Percentiles rank a stretch among this genome's conserved stretches.
phyloP scores from a whole-genome alignment of 805 yeast genomes.

The Ogataea sp. region DNA sequence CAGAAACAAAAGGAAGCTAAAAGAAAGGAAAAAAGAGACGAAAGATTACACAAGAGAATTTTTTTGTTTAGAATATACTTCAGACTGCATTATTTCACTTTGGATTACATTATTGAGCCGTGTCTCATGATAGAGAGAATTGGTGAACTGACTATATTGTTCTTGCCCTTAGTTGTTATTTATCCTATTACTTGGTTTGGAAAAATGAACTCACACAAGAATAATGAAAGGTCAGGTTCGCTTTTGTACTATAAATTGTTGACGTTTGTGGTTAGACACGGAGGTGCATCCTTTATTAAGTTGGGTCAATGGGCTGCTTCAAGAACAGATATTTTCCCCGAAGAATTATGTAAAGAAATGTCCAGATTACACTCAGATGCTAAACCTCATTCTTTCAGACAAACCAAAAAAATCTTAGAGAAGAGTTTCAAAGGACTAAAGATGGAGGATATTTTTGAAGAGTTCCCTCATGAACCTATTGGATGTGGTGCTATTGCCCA shows the following conservation, averaged over 20 bases:
- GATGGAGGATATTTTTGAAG: slow-evolving; percentile 74
- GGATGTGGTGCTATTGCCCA: slow-evolving; percentile 99
- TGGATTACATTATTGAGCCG: slow-evolving; percentile 63
- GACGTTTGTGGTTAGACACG: slow-evolving; percentile 62
- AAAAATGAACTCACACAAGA: slow-evolving; percentile 19
- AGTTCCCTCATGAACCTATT: slow-evolving; percentile 64
- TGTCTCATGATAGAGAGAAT: slow-evolving; percentile 60
- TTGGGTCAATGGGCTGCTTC: slow-evolving; percentile 99
- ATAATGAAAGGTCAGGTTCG: slow-evolving; percentile 51
- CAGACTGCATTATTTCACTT: slow-evolving; percentile 32
- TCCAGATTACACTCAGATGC: slow-evolving; percentile 78
- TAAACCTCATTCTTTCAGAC: slow-evolving; percentile 55
- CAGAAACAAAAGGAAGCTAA: slow-evolving; percentile 43
- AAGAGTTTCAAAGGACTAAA: slow-evolving; percentile 44
- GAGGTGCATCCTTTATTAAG: slow-evolving; percentile 89
- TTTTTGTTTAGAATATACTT: slow-evolving; percentile 25
- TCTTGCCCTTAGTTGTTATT: slow-evolving; percentile 57
- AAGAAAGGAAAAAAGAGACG: slow-evolving; percentile 24
- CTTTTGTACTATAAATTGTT: slow-evolving; percentile 62
- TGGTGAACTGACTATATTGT: slow-evolving; percentile 54
- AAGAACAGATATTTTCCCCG: slow-evolving; percentile 86
- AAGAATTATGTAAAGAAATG: slow-evolving; percentile 68
- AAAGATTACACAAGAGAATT: slow-evolving; percentile 9
- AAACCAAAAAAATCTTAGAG: slow-evolving; percentile 52
- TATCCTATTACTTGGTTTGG: slow-evolving; percentile 63